Conservation (phyloP, 2,329 filamentous ascomycete species). For the Trichoderma koningii region DNA sequence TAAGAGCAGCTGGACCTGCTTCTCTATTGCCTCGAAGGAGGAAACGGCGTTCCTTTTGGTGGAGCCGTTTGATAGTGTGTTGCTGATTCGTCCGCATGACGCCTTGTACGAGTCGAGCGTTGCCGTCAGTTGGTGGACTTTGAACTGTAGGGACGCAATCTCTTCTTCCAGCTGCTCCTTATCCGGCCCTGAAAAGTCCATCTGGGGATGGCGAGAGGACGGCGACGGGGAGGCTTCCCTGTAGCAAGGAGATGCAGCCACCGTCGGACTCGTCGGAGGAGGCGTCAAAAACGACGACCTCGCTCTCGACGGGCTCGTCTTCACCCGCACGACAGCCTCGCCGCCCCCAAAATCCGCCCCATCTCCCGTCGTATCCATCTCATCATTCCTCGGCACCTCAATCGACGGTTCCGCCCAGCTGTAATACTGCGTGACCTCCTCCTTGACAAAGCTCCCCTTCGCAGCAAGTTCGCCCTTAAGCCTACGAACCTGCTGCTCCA, state of each 20-base stretch:
- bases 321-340: slow-evolving; percentile 52
- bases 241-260: slow-evolving; percentile 44
- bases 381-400: slow-evolving; percentile 50
- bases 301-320: slow-evolving; percentile 54
- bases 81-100: slow-evolving; percentile 43
- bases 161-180: slow-evolving; percentile 50
- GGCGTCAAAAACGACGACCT: slow-evolving; percentile 57
- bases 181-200: slow-evolving; percentile 46
- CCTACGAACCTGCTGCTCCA: slow-evolving; percentile 45
- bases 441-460: slow-evolving; percentile 30
- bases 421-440: slow-evolving; percentile 37
- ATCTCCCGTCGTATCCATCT: slow-evolving; percentile 45
- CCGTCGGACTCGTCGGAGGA: slow-evolving; percentile 54
- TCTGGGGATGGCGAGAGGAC: slow-evolving; percentile 46
- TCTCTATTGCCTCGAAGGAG: slow-evolving; percentile 43
- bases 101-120: slow-evolving; percentile 52
- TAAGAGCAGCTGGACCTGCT: slow-evolving; percentile 47
- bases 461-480: slow-evolving; percentile 41
- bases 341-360: slow-evolving; percentile 52
- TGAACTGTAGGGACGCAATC: slow-evolving; percentile 50
- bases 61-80: slow-evolving; percentile 38
- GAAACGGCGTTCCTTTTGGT: slow-evolving; percentile 20
- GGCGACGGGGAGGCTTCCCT: slow-evolving; percentile 28
- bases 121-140: slow-evolving; percentile 50
- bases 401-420: slow-evolving; percentile 55